These are phyloP conservation scores for Galerina marginata DNA, from an alignment of 768 basidiomycete genomes.

Conservation along the genomic window DNA sequence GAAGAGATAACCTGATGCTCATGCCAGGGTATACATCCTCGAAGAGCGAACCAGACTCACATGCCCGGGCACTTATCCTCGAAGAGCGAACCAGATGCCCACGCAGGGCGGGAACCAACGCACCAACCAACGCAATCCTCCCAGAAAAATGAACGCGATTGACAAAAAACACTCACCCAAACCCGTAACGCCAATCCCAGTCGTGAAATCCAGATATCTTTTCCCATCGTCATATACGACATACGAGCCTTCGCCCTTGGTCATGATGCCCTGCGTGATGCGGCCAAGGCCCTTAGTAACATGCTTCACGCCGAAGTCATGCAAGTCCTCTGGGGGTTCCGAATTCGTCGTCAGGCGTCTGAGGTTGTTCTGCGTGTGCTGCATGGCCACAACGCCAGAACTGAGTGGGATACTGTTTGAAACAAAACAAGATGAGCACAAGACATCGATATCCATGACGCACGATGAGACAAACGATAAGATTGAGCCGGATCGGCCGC, in stretches of 20 bases:
- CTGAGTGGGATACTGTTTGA: too few species aligned
- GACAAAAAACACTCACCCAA: constrained; percentile 55
- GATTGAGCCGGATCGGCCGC: too few species aligned
- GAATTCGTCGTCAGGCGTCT: constrained; percentile 21
- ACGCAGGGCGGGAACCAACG: not conserved
- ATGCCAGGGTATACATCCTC: too few species aligned
- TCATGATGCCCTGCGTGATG: constrained; percentile 61
- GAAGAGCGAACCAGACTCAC: too few species aligned
- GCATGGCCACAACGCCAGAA: not conserved
- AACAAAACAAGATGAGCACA: too few species aligned
- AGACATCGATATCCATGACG: too few species aligned
- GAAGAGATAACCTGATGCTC: too few species aligned
- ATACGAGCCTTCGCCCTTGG: constrained; percentile 75
- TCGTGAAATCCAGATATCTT: constrained; percentile 82
- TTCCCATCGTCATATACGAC: constrained; percentile 75
- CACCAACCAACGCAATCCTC: not conserved
- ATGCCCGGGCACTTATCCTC: too few species aligned
- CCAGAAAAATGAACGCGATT: too few species aligned
- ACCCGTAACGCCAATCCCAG: constrained; percentile 87
- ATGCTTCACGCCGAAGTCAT: constrained; percentile 48
- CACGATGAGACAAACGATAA: too few species aligned
- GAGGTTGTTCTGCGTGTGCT: not conserved
- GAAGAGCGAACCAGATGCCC: too few species aligned
- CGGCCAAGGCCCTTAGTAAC: constrained; percentile 53
- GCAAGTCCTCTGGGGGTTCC: constrained; percentile 29